phyloP scores from a whole-genome alignment of 495 filamentous ascomycete genomes.

The Penicillium soppii region DNA sequence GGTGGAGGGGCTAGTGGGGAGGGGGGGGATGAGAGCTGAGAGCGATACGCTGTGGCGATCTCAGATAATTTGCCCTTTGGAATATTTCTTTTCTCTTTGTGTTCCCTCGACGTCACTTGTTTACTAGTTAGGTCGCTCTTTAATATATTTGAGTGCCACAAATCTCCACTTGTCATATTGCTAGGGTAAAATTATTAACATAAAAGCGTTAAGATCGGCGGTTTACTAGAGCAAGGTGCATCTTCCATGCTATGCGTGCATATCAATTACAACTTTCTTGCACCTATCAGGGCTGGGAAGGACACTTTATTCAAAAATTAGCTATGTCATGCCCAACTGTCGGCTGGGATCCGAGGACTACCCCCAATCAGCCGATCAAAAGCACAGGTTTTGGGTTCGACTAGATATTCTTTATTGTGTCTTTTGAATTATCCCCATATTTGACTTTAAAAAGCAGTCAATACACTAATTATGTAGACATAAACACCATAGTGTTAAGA shows the following conservation, averaged over 20 bases:
- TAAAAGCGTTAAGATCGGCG: constrained; percentile 3
- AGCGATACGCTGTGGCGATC: constrained; percentile 11
- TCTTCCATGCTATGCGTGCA: constrained; percentile 2
- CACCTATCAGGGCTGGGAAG: constrained; percentile 3
- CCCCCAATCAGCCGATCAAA: neutral
- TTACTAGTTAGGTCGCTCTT: neutral
- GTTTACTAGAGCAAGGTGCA: neutral
- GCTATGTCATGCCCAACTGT: constrained; percentile 6
- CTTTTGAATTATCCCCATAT: neutral
- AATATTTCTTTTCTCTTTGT: constrained; percentile 1
- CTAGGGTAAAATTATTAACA: neutral
- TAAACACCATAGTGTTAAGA: too few relatives aligned
- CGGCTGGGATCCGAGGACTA: neutral
- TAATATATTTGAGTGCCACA: constrained; percentile 4
- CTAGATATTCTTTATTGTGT: neutral
- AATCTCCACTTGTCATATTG: constrained; percentile 6
- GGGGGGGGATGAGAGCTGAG: too few relatives aligned
- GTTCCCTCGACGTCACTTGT: constrained; percentile 8
- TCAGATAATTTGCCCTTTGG: neutral
- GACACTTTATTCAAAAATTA: neutral
- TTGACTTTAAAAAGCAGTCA: neutral
- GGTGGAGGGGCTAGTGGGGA: constrained; percentile 5
- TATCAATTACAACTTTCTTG: neutral
- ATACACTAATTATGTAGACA: too few relatives aligned
- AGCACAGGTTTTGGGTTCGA: neutral